phyloP scores from a whole-genome alignment of 768 basidiomycete genomes.

The Lactarius sp. region DNA sequence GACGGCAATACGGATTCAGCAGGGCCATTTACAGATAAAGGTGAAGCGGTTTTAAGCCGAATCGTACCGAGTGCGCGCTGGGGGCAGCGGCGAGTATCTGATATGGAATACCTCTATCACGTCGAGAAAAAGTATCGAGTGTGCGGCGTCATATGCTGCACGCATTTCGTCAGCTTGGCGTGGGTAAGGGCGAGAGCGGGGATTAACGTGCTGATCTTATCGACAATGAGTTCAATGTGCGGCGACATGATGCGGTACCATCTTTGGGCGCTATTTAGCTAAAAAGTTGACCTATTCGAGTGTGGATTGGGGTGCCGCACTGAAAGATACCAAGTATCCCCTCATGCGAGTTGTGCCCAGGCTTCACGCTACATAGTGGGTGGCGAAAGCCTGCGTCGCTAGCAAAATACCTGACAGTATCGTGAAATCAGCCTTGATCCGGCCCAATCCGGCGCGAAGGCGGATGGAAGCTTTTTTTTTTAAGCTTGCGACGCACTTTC shows the following conservation, averaged over 20 bases:
- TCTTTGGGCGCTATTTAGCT: background rate
- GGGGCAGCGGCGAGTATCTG: slow-evolving; percentile 41
- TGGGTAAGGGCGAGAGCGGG: background rate
- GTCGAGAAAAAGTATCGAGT: slow-evolving; percentile 45
- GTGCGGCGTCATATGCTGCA: slow-evolving; percentile 46
- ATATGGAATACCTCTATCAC: slow-evolving; percentile 51
- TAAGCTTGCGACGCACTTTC: background rate
- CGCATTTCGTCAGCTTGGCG: background rate
- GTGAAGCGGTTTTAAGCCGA: slow-evolving; percentile 33
- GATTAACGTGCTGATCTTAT: background rate
- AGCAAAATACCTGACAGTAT: slow-evolving; percentile 42
- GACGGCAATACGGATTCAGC: background rate
- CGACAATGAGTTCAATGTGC: background rate
- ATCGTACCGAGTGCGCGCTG: slow-evolving; percentile 44
- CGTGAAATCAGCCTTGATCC: background rate
- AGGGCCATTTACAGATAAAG: background rate
- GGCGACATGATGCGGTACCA: background rate
- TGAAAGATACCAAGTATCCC: slow-evolving; percentile 55
- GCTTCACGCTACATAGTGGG: slow-evolving; percentile 48
- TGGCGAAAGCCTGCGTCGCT: slow-evolving; percentile 54
- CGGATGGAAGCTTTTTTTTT: no score
- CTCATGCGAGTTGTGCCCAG: slow-evolving; percentile 49
- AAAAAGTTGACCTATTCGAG: background rate
- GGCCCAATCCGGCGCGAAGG: background rate
- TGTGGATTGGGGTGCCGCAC: slow-evolving; percentile 32